A percentile compares a stretch with the other conserved stretches of the same genome.
Conservation (phyloP, 2,329 filamentous ascomycete genomes). For the Colletotrichum orchidophilum region DNA sequence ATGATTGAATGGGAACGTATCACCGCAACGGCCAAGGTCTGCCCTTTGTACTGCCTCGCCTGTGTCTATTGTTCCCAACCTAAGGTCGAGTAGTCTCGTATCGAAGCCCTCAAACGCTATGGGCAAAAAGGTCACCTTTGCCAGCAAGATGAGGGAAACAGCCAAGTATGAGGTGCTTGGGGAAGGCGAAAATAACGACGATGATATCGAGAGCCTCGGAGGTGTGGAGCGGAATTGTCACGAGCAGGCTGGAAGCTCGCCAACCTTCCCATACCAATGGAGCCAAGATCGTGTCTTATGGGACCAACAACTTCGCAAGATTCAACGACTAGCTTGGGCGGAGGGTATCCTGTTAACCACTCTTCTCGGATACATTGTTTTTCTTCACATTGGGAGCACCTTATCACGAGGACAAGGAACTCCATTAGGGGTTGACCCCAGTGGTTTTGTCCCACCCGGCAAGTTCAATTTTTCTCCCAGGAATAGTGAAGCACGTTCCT, state of each 20-base stretch:
- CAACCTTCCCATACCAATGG: constrained; percentile 18
- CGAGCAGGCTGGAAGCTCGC: neutral
- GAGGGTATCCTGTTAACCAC: neutral
- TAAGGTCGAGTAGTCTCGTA: too few relatives aligned
- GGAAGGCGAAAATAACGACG: neutral
- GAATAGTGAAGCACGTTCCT: neutral
- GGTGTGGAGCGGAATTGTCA: neutral
- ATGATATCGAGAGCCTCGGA: constrained; percentile 6
- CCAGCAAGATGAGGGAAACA: neutral
- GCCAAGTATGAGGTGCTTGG: constrained; percentile 9
- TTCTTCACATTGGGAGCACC: neutral
- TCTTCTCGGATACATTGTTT: neutral
- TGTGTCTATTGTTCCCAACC: neutral
- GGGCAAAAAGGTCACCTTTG: constrained; percentile 14
- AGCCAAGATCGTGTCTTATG: constrained; percentile 7
- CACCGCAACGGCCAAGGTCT: neutral
- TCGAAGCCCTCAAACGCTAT: neutral
- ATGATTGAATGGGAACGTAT: neutral
- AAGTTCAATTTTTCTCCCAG: neutral
- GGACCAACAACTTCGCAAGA: neutral
- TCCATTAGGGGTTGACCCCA: constrained; percentile 12
- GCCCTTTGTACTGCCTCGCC: neutral
- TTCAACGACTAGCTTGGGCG: neutral
- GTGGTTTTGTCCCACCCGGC: constrained; percentile 23
- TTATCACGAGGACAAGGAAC: neutral